phyloP scores from a whole-genome alignment of 495 filamentous ascomycete species.

The Xylaria sp. region DNA sequence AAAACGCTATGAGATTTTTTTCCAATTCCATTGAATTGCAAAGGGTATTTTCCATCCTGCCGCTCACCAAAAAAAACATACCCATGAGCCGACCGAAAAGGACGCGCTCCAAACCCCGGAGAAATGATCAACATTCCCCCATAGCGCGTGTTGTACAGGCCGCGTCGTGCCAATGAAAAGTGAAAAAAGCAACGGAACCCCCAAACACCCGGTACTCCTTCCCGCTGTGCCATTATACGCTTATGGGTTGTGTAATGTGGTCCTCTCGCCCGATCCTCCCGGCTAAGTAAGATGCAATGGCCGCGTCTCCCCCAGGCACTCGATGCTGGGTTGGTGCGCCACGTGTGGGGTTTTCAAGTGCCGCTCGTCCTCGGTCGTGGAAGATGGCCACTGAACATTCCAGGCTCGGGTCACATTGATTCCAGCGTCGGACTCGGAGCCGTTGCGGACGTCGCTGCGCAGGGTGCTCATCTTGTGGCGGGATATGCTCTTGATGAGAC shows the following conservation, averaged over 20 bases:
- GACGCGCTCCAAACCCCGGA: conserved; percentile 1
- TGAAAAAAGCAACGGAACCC: conserved; percentile 7
- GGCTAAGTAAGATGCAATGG: conserved; percentile 13
- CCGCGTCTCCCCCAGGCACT: conserved; percentile 14
- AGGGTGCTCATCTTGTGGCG: conserved; percentile 15
- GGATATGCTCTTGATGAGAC: conserved; percentile 41
- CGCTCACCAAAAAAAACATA: neutral
- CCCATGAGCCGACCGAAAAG: conserved; percentile 1
- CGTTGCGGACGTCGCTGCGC: conserved; percentile 23
- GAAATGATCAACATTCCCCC: conserved; percentile 10
- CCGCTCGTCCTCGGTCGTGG: conserved; percentile 15
- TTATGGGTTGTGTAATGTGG: conserved; percentile 2
- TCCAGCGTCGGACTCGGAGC: conserved; percentile 11
- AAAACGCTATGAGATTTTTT: neutral
- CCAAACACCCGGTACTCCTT: conserved; percentile 18
- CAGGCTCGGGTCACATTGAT: conserved; percentile 17
- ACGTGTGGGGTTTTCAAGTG: conserved; percentile 21
- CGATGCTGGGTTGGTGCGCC: conserved; percentile 25
- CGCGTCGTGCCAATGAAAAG: conserved; percentile 16
- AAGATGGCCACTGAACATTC: conserved; percentile 16
- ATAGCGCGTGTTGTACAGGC: neutral
- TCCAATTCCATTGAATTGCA: neutral
- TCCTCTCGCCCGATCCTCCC: neutral
- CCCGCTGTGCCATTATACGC: conserved; percentile 8
- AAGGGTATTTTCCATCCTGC: conserved; percentile 6